Conservation (phyloP, 345 rosid species). For the Gossypium longicalyx region DNA sequence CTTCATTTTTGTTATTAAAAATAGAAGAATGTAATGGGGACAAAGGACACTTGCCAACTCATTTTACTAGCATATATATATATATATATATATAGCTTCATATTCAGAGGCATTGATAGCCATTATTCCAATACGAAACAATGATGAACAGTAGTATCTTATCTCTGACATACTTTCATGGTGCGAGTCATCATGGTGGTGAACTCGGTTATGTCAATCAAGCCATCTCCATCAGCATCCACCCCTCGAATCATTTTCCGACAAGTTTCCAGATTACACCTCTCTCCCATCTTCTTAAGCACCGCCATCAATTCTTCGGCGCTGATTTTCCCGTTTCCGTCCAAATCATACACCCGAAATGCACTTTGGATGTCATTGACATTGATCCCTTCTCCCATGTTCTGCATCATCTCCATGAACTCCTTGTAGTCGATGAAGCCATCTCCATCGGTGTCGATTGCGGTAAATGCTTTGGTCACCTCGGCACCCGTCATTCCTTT, state of each 20-base stretch:
- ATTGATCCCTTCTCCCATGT: slow-evolving; percentile 29
- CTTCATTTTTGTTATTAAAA: too few relatives aligned
- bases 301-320: slow-evolving; percentile 54
- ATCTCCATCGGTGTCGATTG: slow-evolving; percentile 44
- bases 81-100: neutral
- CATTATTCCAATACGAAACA: neutral
- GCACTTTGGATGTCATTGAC: slow-evolving; percentile 37
- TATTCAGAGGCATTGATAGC: neutral
- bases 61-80: too few relatives aligned
- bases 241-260: slow-evolving; percentile 47
- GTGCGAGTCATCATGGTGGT: slow-evolving; percentile 49
- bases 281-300: slow-evolving; percentile 46
- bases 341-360: slow-evolving; percentile 43
- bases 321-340: slow-evolving; percentile 47
- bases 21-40: too few relatives aligned
- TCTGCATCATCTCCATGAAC: slow-evolving; percentile 39
- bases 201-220: slow-evolving; percentile 47
- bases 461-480: slow-evolving; percentile 29
- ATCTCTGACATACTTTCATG: slow-evolving; percentile 20
- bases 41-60: too few relatives aligned
- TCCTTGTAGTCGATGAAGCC: slow-evolving; percentile 55
- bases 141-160: too few relatives aligned
- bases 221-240: slow-evolving; percentile 48
- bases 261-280: slow-evolving; percentile 41
- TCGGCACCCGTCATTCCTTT: slow-evolving; percentile 33